phyloP scores from a whole-genome alignment of 495 filamentous ascomycete genomes.

The Poronia punctata region DNA sequence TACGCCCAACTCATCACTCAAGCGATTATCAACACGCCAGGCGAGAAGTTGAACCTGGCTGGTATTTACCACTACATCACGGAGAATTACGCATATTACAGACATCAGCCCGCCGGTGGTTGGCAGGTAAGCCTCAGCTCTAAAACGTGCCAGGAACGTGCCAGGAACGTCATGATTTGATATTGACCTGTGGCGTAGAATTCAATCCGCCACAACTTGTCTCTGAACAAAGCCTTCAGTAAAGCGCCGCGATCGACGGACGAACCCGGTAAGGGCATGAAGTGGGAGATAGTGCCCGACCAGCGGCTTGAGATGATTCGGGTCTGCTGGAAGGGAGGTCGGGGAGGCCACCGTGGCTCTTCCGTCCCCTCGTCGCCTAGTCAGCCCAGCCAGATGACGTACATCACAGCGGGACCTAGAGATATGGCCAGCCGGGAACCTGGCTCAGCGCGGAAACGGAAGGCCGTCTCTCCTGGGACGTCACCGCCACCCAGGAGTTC shows the following conservation, averaged over 20 bases:
- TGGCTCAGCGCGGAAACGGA: constrained; percentile 38
- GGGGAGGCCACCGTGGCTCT: constrained; percentile 51
- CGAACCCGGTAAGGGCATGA: constrained; percentile 98
- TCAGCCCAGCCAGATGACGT: constrained; percentile 35
- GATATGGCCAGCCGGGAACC: constrained; percentile 40
- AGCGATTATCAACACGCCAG: constrained; percentile 76
- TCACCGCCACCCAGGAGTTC: constrained; percentile 42
- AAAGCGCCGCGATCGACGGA: constrained; percentile 88
- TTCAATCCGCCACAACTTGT: constrained; percentile 92
- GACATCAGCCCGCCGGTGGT: constrained; percentile 62
- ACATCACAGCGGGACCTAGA: constrained; percentile 40
- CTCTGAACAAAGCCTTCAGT: constrained; percentile 84
- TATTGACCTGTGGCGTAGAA: constrained; percentile 49
- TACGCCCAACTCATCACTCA: constrained; percentile 97
- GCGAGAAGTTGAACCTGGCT: constrained; percentile 78
- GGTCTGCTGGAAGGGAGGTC: constrained; percentile 41
- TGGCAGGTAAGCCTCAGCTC: constrained; percentile 79
- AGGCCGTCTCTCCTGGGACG: constrained; percentile 38
- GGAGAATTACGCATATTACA: constrained; percentile 82
- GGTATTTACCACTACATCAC: constrained; percentile 92
- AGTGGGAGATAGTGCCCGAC: constrained; percentile 84
- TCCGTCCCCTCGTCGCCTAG: constrained; percentile 52
- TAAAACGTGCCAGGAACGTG: too few relatives aligned
- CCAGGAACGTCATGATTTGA: background rate
- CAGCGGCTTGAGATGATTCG: constrained; percentile 63